phyloP scores from a whole-genome alignment of 2,329 filamentous ascomycete genomes.

The Xylariaceae sp. region DNA sequence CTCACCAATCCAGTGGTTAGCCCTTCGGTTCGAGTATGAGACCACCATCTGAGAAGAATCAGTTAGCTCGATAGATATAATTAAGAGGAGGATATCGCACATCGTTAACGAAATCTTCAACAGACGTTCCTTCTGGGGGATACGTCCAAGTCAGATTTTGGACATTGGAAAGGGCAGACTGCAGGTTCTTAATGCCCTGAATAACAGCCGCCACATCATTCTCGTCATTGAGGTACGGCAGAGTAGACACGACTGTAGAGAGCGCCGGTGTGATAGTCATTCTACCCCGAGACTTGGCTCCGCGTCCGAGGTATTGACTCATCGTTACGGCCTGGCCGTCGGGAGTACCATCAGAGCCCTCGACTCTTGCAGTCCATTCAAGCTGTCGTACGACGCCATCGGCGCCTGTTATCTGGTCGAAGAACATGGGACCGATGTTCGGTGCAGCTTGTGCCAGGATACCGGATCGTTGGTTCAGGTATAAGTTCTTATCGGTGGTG shows the following conservation, averaged over 20 bases:
- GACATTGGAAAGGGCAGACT: slow-evolving; percentile 50
- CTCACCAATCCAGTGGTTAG: slow-evolving; percentile 50
- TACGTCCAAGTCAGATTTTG: slow-evolving; percentile 53
- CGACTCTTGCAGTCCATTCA: slow-evolving; percentile 64
- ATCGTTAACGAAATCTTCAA: slow-evolving; percentile 53
- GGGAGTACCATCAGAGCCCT: slow-evolving; percentile 44
- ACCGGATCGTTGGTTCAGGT: slow-evolving; percentile 49
- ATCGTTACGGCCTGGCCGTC: slow-evolving; percentile 44
- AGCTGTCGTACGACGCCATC: slow-evolving; percentile 61
- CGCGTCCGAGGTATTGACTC: slow-evolving; percentile 61
- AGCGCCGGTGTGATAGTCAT: slow-evolving; percentile 57
- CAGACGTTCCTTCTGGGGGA: slow-evolving; percentile 48
- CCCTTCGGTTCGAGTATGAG: slow-evolving; percentile 37
- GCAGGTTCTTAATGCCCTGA: slow-evolving; percentile 58
- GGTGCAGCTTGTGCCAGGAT: slow-evolving; percentile 62
- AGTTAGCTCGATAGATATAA: not conserved
- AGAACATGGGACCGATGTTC: slow-evolving; percentile 60
- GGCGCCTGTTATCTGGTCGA: slow-evolving; percentile 52
- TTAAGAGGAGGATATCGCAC: slow-evolving; percentile 27
- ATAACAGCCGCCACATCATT: slow-evolving; percentile 62
- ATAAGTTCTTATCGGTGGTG: slow-evolving; percentile 38
- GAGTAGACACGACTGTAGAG: slow-evolving; percentile 53
- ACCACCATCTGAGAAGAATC: slow-evolving; percentile 31
- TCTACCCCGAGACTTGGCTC: slow-evolving; percentile 57
- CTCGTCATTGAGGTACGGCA: slow-evolving; percentile 57